Conservation (phyloP, 176 grass and related monocot species). For the Typha latifolia region DNA sequence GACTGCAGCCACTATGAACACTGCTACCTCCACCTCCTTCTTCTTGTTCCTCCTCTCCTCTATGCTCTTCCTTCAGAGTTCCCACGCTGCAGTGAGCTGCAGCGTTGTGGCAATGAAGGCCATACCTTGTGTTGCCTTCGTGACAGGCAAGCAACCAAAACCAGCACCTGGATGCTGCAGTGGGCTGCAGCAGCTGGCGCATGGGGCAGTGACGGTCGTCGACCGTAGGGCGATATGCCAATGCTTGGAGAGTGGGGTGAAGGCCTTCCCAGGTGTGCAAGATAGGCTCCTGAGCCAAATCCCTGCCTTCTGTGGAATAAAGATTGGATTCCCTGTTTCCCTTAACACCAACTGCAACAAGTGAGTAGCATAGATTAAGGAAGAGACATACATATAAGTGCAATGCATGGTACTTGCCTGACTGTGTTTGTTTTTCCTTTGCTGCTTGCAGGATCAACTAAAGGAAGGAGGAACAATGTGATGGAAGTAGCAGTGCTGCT, state of each 20-base stretch:
- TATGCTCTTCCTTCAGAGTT: constrained; percentile 7
- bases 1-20: constrained; percentile 12
- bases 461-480: constrained; percentile 5
- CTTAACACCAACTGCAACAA: constrained; percentile 22
- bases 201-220: constrained; percentile 6
- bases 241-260: constrained; percentile 17
- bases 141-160: constrained; percentile 11
- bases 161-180: constrained; percentile 15
- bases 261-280: constrained; percentile 18
- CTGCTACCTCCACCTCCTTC: constrained; percentile 9
- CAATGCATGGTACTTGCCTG: no score
- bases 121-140: constrained; percentile 16
- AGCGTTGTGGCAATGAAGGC: constrained; percentile 10
- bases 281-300: constrained; percentile 14
- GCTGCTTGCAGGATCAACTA: constrained; percentile 18
- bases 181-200: constrained; percentile 22
- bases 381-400: no score
- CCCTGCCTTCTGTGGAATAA: constrained; percentile 21
- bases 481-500: no score
- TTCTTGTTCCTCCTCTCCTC: constrained; percentile 17
- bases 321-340: constrained; percentile 23
- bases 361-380: not conserved
- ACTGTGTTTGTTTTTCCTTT: constrained; percentile 7
- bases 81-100: constrained; percentile 14
- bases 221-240: constrained; percentile 28